These are phyloP conservation scores for Aspergillus novoparasiticus DNA, from an alignment of 2,329 filamentous ascomycete genomes.

Conservation along the genomic window DNA sequence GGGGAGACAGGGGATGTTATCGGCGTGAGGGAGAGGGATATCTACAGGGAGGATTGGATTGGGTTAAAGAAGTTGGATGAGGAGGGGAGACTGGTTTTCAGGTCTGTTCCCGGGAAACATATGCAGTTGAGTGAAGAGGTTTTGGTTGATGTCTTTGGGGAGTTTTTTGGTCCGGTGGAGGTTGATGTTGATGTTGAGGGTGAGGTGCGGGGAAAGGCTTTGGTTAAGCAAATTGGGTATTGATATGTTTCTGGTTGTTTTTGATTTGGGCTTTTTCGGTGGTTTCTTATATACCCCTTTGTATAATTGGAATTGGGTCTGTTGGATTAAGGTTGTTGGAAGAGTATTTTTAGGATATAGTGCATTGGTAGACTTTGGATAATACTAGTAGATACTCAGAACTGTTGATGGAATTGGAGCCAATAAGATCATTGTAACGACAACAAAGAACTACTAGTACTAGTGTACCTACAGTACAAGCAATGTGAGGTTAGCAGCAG, in stretches of 20 bases:
- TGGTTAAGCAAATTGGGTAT: constrained; percentile 23
- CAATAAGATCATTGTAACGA: neutral
- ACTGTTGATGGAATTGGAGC: neutral
- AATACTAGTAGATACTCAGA: neutral
- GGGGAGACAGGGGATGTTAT: constrained; percentile 63
- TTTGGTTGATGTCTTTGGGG: constrained; percentile 65
- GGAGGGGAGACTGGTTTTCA: constrained; percentile 76
- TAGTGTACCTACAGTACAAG: neutral
- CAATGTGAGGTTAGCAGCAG: neutral
- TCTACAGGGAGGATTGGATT: constrained; percentile 94
- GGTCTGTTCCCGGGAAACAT: constrained; percentile 73
- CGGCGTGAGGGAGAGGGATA: constrained; percentile 65
- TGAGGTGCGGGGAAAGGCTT: neutral
- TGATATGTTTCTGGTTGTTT: neutral
- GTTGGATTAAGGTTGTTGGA: neutral
- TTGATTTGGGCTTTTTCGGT: neutral
- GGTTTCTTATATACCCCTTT: constrained; percentile 1
- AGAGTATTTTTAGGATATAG: neutral
- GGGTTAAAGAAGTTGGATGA: constrained; percentile 78
- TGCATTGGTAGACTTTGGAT: neutral
- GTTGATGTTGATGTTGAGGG: constrained; percentile 10
- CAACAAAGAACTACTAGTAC: neutral
- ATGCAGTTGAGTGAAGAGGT: constrained; percentile 74
- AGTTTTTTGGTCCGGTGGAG: constrained; percentile 46
- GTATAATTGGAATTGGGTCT: neutral